Evolutionary conservation across 192 early-diverging fungal species (phyloP).

Genomic region (Funneliformis mosseae): DNA sequence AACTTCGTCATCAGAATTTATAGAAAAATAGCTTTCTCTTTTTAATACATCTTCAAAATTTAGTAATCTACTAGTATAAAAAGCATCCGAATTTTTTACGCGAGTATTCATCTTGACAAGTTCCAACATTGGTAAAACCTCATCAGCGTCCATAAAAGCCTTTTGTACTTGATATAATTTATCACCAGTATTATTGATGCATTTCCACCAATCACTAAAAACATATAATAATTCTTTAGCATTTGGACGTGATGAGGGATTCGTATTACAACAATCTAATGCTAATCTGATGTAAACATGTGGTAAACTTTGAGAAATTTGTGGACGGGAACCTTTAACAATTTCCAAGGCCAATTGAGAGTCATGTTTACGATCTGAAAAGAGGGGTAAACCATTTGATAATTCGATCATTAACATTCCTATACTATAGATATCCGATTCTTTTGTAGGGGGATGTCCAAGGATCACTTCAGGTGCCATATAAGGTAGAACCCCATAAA

Average conservation of each 20-base stretch:
- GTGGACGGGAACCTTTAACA: background rate
- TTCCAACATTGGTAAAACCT: background rate
- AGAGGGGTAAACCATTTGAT: background rate
- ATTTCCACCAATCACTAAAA: background rate
- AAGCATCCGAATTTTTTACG: background rate
- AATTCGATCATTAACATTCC: constrained; percentile 25
- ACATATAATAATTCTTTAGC: background rate
- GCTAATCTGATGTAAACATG: background rate
- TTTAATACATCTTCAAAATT: background rate
- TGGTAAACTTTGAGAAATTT: background rate
- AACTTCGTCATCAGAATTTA: too few species aligned
- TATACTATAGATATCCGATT: constrained; percentile 19
- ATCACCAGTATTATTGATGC: background rate
- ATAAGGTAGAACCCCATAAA: constrained; percentile 23
- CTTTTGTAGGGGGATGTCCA: background rate
- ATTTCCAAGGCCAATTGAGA: constrained; percentile 5
- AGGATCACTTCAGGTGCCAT: constrained; percentile 1
- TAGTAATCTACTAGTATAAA: background rate
- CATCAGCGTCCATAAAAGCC: background rate
- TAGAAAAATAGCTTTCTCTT: background rate
- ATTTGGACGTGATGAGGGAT: constrained; percentile 5
- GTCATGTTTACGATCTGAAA: background rate
- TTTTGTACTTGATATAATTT: background rate
- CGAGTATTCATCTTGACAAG: background rate
- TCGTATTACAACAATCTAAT: background rate